phyloP scores from a whole-genome alignment of 208 protist species.

The Trichomonas gallinae region DNA sequence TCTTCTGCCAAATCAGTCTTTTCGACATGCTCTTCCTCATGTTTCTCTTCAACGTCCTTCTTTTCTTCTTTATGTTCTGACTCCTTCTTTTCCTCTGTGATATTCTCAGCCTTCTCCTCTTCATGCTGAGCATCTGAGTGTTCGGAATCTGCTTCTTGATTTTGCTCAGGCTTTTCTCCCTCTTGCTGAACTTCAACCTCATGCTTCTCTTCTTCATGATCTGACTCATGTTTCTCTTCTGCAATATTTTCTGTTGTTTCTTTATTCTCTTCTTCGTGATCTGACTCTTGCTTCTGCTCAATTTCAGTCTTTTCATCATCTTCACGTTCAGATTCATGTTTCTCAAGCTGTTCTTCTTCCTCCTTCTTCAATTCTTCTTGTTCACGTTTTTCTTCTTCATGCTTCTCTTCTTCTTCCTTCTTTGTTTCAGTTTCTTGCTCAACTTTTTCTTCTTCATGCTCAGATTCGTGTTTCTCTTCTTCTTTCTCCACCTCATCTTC shows the following conservation, averaged over 20 bases:
- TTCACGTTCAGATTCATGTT: background rate
- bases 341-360: background rate
- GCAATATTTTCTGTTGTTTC: background rate
- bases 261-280: background rate
- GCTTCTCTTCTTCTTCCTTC: background rate
- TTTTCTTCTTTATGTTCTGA: no score
- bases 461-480: background rate
- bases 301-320: background rate
- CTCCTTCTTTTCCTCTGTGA: no score
- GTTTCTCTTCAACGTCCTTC: background rate
- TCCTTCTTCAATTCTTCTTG: background rate
- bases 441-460: background rate
- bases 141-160: background rate
- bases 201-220: no score
- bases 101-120: no score
- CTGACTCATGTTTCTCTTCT: background rate
- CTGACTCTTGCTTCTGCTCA: no score
- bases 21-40: background rate
- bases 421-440: background rate
- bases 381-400: background rate
- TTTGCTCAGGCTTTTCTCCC: no score
- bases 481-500: background rate
- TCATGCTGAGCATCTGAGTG: no score
- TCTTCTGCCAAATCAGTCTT: background rate
- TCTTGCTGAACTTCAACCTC: no score